Evolutionary conservation across 306 rosid genomes (phyloP).

Genomic region (Prunus mongolica): DNA sequence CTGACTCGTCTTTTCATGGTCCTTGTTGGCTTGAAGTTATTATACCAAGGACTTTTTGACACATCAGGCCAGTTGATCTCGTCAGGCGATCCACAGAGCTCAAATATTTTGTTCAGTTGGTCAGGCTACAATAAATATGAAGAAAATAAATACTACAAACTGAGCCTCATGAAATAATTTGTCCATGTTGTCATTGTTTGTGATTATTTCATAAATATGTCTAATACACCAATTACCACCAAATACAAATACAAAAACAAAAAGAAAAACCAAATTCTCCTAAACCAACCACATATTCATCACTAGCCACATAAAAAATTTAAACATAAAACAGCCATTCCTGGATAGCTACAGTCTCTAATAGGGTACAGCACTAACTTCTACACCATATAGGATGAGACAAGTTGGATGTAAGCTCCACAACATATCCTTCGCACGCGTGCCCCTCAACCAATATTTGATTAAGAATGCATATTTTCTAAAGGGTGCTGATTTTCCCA

Average conservation of each 20-base stretch:
- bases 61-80: slow-evolving; percentile 73
- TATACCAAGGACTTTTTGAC: slow-evolving; percentile 57
- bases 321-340: neutral
- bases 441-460: neutral
- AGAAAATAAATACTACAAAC: slow-evolving; percentile 1
- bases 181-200: neutral
- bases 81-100: slow-evolving; percentile 76
- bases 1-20: slow-evolving; percentile 62
- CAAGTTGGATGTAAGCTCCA: neutral
- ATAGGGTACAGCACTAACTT: neutral
- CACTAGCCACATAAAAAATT: neutral
- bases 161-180: neutral
- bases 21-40: slow-evolving; percentile 62
- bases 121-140: slow-evolving; percentile 49
- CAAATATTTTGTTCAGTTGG: slow-evolving; percentile 64
- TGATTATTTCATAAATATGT: neutral
- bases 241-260: neutral
- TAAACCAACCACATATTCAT: neutral
- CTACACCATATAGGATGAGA: neutral
- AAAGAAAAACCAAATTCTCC: neutral
- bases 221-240: neutral
- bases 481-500: too few species aligned
- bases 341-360: neutral
- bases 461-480: neutral
- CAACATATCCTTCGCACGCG: neutral